phyloP scores from a whole-genome alignment of 352 stramenopile species.

The Aphanomyces euteiches region DNA sequence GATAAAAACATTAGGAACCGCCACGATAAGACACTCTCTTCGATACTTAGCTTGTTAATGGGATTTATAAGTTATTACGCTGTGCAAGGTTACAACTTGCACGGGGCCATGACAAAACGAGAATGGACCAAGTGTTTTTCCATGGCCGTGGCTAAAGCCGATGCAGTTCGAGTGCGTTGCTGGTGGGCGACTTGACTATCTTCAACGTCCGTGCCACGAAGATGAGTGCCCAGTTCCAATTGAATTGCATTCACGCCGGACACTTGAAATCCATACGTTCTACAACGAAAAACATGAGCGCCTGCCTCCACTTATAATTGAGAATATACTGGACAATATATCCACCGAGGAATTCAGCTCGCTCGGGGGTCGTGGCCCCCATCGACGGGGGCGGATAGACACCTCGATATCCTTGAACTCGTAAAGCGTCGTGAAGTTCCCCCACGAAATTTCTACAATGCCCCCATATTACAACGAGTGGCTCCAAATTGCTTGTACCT shows the following conservation, averaged over 20 bases:
- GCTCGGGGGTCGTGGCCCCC: background rate
- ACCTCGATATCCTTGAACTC: slow-evolving; percentile 8
- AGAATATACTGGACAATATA: slow-evolving; percentile 22
- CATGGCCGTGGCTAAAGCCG: slow-evolving; percentile 13
- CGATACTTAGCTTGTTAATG: no score
- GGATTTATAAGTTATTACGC: no score
- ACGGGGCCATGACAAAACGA: background rate
- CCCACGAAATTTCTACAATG: slow-evolving; percentile 12
- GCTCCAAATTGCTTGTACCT: background rate
- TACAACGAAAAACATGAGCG: slow-evolving; percentile 3
- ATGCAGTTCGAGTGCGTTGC: slow-evolving; percentile 12
- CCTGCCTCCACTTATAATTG: background rate
- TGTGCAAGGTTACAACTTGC: background rate
- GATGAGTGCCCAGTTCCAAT: slow-evolving; percentile 16
- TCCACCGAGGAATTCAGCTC: slow-evolving; percentile 24
- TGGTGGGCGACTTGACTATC: background rate
- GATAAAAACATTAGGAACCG: no score
- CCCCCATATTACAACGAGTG: background rate
- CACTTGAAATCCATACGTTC: slow-evolving; percentile 13
- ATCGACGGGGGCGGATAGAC: background rate
- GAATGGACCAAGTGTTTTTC: background rate
- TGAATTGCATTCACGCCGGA: slow-evolving; percentile 21
- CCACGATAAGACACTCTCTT: no score
- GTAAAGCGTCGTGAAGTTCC: slow-evolving; percentile 6
- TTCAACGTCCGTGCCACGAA: slow-evolving; percentile 28